Conservation (phyloP, 2,329 filamentous ascomycete genomes). For the Akanthomyces dipterigenus region DNA sequence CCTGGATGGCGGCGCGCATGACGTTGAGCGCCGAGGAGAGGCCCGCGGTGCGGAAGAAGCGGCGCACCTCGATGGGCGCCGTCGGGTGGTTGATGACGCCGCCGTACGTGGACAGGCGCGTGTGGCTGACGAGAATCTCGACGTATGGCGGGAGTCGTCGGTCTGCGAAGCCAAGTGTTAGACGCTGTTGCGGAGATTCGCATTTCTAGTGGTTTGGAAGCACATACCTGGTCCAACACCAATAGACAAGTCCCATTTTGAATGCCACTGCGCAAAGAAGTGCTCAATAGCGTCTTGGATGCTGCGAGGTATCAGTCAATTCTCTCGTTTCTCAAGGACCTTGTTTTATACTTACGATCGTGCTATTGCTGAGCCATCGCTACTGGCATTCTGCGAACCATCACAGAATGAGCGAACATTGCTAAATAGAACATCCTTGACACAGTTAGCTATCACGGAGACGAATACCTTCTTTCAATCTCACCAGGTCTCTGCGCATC, state of each 20-base stretch:
- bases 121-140: slow-evolving; percentile 67
- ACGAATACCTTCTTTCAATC: slow-evolving; percentile 14
- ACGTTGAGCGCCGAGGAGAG: slow-evolving; percentile 69
- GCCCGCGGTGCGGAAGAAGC: slow-evolving; percentile 65
- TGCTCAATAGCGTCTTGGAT: slow-evolving; percentile 56
- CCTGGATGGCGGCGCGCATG: slow-evolving; percentile 65
- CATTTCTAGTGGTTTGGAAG: background rate
- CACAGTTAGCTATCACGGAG: slow-evolving; percentile 8
- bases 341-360: slow-evolving; percentile 35
- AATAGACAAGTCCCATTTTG: slow-evolving; percentile 54
- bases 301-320: slow-evolving; percentile 22
- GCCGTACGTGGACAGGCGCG: slow-evolving; percentile 66
- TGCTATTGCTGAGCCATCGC: slow-evolving; percentile 46
- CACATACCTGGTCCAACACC: slow-evolving; percentile 43
- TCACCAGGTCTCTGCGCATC: slow-evolving; percentile 57
- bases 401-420: slow-evolving; percentile 55
- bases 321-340: background rate
- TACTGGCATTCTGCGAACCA: slow-evolving; percentile 40
- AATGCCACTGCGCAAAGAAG: slow-evolving; percentile 60
- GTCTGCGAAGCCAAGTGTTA: slow-evolving; percentile 27
- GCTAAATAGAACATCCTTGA: slow-evolving; percentile 47
- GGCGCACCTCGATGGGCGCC: slow-evolving; percentile 61
- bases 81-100: slow-evolving; percentile 70
- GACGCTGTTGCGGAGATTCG: background rate
- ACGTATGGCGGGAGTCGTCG: slow-evolving; percentile 62